Evolutionary conservation across 768 basidiomycete species (phyloP), one percentile per base, ranked within the genome.

Genomic region (Candolleomyces efflorescens): DNA sequence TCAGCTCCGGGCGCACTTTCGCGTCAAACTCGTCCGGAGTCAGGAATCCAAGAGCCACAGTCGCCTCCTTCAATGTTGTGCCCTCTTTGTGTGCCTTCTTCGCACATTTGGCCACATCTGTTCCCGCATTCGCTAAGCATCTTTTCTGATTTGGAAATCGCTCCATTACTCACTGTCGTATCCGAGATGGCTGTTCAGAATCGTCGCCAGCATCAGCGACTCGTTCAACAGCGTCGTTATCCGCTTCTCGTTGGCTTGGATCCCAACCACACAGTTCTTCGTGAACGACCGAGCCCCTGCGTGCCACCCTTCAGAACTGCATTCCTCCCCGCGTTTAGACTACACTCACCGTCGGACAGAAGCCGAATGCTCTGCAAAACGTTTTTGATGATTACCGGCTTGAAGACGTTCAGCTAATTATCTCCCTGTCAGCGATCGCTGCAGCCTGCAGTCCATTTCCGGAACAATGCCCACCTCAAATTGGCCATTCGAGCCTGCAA

Each of bases 61-160:
- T 94, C 43, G 97, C 94, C 75, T 94, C 90, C 79, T 96, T 98
- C 71, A 98, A 69, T 59, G 97, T 98, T 50, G 87, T 91, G 24
- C 97, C 97, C 74, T 99, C 94, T 72, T 90, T 93, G 81, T 98
- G 97, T n/a, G 97, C 97, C 73, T 98, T 98, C 83, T 99, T 99
- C 26, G 97, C 97, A 67, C 91, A 93, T 75, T 92, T 94, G 51
- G 97, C 97, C 51, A 98, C 97, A 74, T 97, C 94, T 98, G 68
- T 44, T 43, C 60, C 54, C 45, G 50, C 45, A 62, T 59, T 59
- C 53, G 59, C 61, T 57, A 61, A 59, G 53, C 36, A 39, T 12
- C 23, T 53, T 32, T 46, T 54, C 41, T 15, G 36, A 53, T 53
- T 15, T 53, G 51, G 51, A 53, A 53, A 18, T 15, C 20, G 37